These are phyloP conservation scores for Solidago caesia DNA, from an alignment of 129 eudicot species.

Conservation along the genomic window DNA sequence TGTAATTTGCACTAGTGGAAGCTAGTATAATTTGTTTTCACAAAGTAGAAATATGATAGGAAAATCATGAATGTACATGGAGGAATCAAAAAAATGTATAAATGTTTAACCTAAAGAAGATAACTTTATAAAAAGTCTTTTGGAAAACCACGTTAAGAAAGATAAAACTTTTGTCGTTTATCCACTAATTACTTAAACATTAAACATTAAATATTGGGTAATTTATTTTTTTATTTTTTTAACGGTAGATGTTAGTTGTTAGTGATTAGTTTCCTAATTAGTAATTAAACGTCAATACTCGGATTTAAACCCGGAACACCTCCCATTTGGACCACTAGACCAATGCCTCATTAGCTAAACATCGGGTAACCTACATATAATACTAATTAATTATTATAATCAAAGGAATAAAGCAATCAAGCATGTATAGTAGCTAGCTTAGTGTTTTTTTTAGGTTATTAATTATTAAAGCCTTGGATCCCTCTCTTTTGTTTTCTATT, in stretches of 20 bases:
- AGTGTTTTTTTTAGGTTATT: conserved; percentile 12
- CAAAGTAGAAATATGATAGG: neutral
- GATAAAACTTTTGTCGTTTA: neutral
- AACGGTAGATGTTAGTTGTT: too few species aligned
- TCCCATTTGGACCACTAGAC: too few species aligned
- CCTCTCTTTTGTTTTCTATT: conserved; percentile 14
- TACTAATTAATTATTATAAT: neutral
- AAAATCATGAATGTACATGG: neutral
- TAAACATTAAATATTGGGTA: too few species aligned
- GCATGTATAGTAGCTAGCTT: neutral
- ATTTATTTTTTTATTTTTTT: too few species aligned
- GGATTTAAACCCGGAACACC: too few species aligned
- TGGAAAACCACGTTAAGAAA: neutral
- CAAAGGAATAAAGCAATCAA: neutral
- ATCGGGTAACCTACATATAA: neutral
- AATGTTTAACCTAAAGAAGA: neutral
- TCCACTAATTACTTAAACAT: neutral
- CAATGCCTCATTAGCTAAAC: too few species aligned
- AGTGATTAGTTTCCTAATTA: too few species aligned
- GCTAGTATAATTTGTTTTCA: neutral
- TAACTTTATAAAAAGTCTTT: neutral
- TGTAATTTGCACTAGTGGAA: neutral
- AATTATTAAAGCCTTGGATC: conserved; percentile 23
- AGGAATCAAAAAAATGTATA: neutral
- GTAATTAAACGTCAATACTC: too few species aligned